Evolutionary conservation across 345 rosid genomes (phyloP), one percentile per base, ranked within the genome.

Genomic region (Gossypium raimondii): DNA sequence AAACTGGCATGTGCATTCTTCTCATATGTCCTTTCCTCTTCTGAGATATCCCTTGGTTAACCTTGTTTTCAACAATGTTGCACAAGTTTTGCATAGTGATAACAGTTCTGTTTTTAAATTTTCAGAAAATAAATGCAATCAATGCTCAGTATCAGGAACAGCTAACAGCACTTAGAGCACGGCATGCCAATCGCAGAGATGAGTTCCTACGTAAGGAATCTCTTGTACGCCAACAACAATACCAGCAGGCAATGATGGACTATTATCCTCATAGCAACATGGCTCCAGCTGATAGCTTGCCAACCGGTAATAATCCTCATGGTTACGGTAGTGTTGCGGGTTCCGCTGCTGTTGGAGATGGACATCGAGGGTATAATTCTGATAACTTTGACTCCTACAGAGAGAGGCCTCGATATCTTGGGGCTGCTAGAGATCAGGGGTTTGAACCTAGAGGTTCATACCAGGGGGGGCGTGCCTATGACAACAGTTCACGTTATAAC

Each of bases 81-180:
- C 47, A 51, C 5, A 27, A 43, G 56, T 12, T 51, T 56, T 69
- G 25, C 45, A 69, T 69, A 2, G 60, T 69, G 45, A 5, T 69
- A 51, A 51, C 20, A 51, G 0, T 25, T 48, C 52, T 51, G 44
- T 27, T 69, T 69, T 27, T 27, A 16, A 17, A 44, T 56, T 58
- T 80, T 56, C 91, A 93, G 98, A 93, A 85, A 81, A 77, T 93
- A 84, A 89, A 82, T 75, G 79, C 87, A 43, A 91, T 93, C 64
- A 90, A 85, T 77, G 76, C 85, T 67, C 92, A 82, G 77, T 86
- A 89, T 60, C 88, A 85, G 81, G 94, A 91, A 75, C 89, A 90
- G 73, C 83, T 93, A 66, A 79, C 84, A 72, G 86, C 87, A 27
- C 86, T 93, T 38, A 84, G 95, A 78, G 83, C 87, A 25, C 81